A percentile compares a stretch with the other conserved stretches of the same genome.
phyloP scores from a whole-genome alignment of 192 early-diverging fungal genomes.

The Coemansia sp. region DNA sequence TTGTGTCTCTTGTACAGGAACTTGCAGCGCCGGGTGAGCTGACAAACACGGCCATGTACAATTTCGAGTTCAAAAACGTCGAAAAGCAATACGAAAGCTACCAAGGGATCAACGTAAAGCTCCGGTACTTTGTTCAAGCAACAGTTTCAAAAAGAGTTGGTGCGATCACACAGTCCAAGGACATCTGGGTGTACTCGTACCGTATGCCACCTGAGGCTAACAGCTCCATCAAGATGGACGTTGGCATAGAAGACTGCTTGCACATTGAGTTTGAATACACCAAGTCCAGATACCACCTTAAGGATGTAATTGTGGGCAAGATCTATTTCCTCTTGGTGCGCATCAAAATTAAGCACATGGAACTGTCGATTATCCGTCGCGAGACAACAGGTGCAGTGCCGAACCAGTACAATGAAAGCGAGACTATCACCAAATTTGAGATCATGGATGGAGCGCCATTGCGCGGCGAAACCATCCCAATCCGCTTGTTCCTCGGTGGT shows the following conservation, averaged over 20 bases:
- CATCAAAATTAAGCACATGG: conserved; percentile 99
- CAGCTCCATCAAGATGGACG: conserved; percentile 99
- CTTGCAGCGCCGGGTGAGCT: conserved; percentile 93
- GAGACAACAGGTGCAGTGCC: conserved; percentile 97
- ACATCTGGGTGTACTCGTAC: conserved; percentile 99
- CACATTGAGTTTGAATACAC: conserved; percentile 99
- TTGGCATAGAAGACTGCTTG: conserved; percentile 98
- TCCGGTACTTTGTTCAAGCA: conserved; percentile 95
- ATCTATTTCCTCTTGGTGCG: conserved; percentile 98
- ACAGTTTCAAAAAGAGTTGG: conserved; percentile 84
- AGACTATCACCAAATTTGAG: conserved; percentile 98
- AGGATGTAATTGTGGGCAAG: conserved; percentile 99
- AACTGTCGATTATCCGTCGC: conserved; percentile 94
- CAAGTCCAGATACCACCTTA: conserved; percentile 97
- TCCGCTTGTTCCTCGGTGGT: conserved; percentile 93
- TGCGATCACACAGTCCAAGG: conserved; percentile 88
- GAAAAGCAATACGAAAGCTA: conserved; percentile 99
- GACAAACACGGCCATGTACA: conserved; percentile 72
- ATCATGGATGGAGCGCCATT: conserved; percentile 99
- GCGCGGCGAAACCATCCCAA: conserved; percentile 93
- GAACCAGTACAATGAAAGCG: conserved; percentile 98
- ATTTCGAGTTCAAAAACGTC: conserved; percentile 99
- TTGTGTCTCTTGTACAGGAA: conserved; percentile 90
- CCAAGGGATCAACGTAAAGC: conserved; percentile 96
- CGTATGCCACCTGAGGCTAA: conserved; percentile 83